A percentile compares a stretch with the other conserved stretches of the same genome.
These are phyloP conservation scores for Neolentinus lepideus DNA, from an alignment of 1,284 basidiomycete genomes.

Conservation along the genomic window DNA sequence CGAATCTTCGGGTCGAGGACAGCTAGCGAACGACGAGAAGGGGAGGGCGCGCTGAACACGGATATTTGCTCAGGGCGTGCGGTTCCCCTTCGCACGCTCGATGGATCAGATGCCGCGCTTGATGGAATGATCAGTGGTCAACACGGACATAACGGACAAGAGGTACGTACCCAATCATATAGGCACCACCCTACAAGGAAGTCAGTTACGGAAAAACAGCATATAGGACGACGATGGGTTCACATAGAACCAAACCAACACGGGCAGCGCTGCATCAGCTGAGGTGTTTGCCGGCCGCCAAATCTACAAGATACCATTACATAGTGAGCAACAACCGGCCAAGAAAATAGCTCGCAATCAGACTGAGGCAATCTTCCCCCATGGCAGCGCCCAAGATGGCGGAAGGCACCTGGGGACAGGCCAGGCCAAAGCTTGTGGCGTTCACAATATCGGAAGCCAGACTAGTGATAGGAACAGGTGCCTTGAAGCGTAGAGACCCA, in stretches of 20 bases:
- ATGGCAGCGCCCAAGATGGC: conserved; percentile 35
- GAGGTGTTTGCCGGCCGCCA: conserved; percentile 30
- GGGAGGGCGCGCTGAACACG: too few relatives aligned
- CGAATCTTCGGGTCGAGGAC: too few relatives aligned
- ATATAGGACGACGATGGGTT: conserved; percentile 12
- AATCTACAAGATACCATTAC: background rate
- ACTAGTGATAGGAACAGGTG: conserved; percentile 43
- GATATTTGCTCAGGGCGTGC: too few relatives aligned
- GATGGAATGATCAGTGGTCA: conserved; percentile 1
- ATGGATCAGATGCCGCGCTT: conserved; percentile 36
- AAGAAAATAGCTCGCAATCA: conserved; percentile 33
- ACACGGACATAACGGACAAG: background rate
- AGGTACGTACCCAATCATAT: conserved; percentile 31
- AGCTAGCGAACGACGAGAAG: too few relatives aligned
- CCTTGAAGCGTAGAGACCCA: conserved; percentile 47
- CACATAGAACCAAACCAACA: conserved; percentile 49
- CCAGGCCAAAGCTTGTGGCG: conserved; percentile 46
- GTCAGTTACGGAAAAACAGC: background rate
- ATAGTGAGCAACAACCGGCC: background rate
- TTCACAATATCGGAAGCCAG: conserved; percentile 25
- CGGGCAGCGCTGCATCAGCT: conserved; percentile 30
- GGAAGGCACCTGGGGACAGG: conserved; percentile 44
- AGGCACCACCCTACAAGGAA: conserved; percentile 39
- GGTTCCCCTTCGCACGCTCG: too few relatives aligned
- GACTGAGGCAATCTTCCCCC: conserved; percentile 46